These are phyloP conservation scores for Margaritispora aquatica DNA, from an alignment of 495 filamentous ascomycete species.

Conservation along the genomic window DNA sequence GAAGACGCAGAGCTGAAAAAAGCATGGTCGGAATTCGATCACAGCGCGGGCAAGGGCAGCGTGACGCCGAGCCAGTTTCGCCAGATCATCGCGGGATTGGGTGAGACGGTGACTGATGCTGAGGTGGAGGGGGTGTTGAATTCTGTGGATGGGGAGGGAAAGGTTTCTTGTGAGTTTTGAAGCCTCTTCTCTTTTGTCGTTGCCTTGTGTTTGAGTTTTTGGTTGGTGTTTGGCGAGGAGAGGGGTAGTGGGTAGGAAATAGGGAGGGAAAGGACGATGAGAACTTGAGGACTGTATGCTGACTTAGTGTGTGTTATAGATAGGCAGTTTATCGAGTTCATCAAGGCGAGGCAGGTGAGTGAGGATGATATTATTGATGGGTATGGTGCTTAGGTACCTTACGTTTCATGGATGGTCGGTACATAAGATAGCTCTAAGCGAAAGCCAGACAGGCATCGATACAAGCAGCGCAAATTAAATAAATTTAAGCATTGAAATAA, in stretches of 20 bases:
- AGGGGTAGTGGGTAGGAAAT: not conserved
- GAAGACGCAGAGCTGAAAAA: slow-evolving; percentile 19
- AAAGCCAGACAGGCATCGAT: too few relatives aligned
- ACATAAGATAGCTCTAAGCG: too few relatives aligned
- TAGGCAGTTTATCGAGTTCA: slow-evolving; percentile 26
- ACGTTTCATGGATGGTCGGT: too few relatives aligned
- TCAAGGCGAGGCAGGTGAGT: slow-evolving; percentile 24
- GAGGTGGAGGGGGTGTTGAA: slow-evolving; percentile 27
- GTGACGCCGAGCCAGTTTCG: slow-evolving; percentile 27
- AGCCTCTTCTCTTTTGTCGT: too few relatives aligned
- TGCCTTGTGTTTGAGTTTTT: not conserved
- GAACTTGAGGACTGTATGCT: slow-evolving; percentile 19
- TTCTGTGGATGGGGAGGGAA: slow-evolving; percentile 28
- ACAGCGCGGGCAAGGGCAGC: slow-evolving; percentile 23
- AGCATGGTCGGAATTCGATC: slow-evolving; percentile 27
- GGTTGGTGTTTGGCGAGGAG: not conserved
- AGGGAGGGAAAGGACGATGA: slow-evolving; percentile 21
- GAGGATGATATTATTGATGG: slow-evolving; percentile 25
- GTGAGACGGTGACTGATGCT: slow-evolving; percentile 24
- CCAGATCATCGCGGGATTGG: slow-evolving; percentile 24
- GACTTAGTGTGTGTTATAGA: slow-evolving; percentile 10
- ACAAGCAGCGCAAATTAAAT: too few relatives aligned
- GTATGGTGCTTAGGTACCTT: slow-evolving; percentile 18
- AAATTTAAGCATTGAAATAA: too few relatives aligned
- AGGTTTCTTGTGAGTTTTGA: slow-evolving; percentile 25